A percentile compares a stretch with the other conserved stretches of the same genome.
These are phyloP conservation scores for Phytophthora melonis DNA, from an alignment of 352 stramenopile genomes.

Conservation along the genomic window DNA sequence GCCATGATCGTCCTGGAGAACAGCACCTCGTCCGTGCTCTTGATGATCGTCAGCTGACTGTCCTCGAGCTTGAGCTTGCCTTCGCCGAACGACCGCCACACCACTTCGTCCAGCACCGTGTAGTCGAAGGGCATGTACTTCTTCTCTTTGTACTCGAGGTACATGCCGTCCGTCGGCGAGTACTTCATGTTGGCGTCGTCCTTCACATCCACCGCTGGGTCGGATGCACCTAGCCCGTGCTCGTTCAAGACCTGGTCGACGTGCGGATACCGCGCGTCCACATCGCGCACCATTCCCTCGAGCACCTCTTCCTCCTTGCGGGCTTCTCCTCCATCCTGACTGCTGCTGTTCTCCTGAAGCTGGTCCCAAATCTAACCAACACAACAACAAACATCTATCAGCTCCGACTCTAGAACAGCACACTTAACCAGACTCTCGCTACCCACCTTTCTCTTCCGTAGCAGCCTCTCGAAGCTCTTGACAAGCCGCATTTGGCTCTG, in stretches of 20 bases:
- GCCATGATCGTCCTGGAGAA: slow-evolving; percentile 20
- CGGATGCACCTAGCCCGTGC: slow-evolving; percentile 26
- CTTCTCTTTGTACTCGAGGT: slow-evolving; percentile 46
- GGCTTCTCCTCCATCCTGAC: background rate
- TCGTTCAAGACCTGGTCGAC: slow-evolving; percentile 24
- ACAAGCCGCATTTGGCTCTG: slow-evolving; percentile 51
- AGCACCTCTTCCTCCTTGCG: slow-evolving; percentile 36
- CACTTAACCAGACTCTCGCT: background rate
- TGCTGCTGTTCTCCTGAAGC: slow-evolving; percentile 29
- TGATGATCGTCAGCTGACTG: slow-evolving; percentile 26
- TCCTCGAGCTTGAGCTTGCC: slow-evolving; percentile 42
- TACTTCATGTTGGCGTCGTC: slow-evolving; percentile 37
- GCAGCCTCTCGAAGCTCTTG: slow-evolving; percentile 46
- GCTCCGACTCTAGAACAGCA: background rate
- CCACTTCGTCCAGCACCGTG: slow-evolving; percentile 35
- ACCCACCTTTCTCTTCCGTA: slow-evolving; percentile 43
- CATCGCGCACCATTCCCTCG: slow-evolving; percentile 30
- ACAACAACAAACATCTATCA: slow-evolving; percentile 2
- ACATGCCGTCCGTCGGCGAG: slow-evolving; percentile 36
- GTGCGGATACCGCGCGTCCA: slow-evolving; percentile 27
- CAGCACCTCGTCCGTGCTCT: slow-evolving; percentile 21
- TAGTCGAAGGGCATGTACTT: slow-evolving; percentile 50
- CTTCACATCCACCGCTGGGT: slow-evolving; percentile 19
- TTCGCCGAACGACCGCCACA: slow-evolving; percentile 41
- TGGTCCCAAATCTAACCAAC: slow-evolving; percentile 39